These are phyloP conservation scores for Daldinia concentrica DNA, from an alignment of 495 filamentous ascomycete genomes.

Conservation along the genomic window DNA sequence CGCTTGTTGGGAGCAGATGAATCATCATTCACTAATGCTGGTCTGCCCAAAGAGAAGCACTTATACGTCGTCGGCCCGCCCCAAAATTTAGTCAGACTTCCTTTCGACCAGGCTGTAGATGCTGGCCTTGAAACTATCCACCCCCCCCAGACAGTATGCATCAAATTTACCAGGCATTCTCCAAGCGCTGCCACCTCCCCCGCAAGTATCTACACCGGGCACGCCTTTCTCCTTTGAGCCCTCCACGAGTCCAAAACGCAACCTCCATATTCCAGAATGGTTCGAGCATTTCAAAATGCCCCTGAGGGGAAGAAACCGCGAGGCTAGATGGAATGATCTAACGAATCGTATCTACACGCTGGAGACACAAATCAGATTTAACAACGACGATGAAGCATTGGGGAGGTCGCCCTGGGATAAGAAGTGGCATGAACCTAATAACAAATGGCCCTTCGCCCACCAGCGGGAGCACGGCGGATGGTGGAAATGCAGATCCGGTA, in stretches of 20 bases:
- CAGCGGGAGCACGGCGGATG: constrained; percentile 46
- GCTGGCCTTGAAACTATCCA: constrained; percentile 13
- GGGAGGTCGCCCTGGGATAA: constrained; percentile 39
- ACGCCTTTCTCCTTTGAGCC: neutral
- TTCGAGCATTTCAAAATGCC: constrained; percentile 40
- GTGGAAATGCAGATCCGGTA: constrained; percentile 54
- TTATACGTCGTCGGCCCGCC: constrained; percentile 27
- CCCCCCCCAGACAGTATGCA: neutral
- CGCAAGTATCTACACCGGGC: neutral
- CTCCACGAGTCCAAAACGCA: neutral
- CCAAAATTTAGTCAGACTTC: neutral
- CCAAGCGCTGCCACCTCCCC: neutral
- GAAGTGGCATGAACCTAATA: constrained; percentile 47
- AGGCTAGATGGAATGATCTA: constrained; percentile 21
- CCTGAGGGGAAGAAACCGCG: constrained; percentile 2
- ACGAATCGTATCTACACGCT: constrained; percentile 23
- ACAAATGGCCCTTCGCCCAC: constrained; percentile 43
- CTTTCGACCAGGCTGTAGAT: constrained; percentile 24
- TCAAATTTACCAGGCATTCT: neutral
- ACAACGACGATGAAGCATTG: neutral
- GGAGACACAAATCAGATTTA: neutral
- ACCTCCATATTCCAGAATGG: constrained; percentile 45
- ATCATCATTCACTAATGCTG: neutral
- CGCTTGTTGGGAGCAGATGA: constrained; percentile 28
- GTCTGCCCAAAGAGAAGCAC: neutral